Conservation (phyloP, 2,329 filamentous ascomycete genomes). For the Fusarium illudens region DNA sequence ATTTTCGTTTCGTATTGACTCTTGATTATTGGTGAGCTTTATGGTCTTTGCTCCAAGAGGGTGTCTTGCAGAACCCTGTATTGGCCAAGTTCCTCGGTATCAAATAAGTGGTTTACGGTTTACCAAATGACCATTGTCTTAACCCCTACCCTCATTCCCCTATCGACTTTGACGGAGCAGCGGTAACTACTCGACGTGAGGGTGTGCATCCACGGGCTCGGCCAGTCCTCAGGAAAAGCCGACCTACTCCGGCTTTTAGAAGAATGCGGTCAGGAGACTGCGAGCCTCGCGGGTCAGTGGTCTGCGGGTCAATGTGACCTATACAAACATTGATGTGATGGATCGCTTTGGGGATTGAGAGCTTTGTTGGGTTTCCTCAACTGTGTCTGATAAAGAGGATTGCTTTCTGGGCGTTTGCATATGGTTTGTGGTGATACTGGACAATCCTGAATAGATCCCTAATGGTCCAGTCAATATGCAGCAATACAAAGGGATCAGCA, state of each 20-base stretch:
- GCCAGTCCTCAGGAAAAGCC: neutral
- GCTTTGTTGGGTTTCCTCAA: too few relatives aligned
- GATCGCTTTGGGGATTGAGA: too few relatives aligned
- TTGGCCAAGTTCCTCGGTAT: neutral
- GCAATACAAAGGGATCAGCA: neutral
- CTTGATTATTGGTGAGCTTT: neutral
- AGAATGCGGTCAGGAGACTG: neutral
- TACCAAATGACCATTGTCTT: neutral
- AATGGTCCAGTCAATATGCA: neutral
- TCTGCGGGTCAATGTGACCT: too few relatives aligned
- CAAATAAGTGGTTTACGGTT: neutral
- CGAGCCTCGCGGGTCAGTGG: too few relatives aligned
- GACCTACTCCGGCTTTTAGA: neutral
- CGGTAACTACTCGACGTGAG: neutral
- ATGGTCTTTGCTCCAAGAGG: neutral
- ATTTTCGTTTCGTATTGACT: constrained; percentile 5
- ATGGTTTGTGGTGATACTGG: neutral
- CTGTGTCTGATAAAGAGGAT: too few relatives aligned
- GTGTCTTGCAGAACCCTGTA: neutral
- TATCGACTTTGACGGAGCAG: neutral
- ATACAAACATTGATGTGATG: too few relatives aligned
- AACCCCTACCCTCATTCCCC: neutral
- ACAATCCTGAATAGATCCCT: neutral
- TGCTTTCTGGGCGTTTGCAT: neutral
- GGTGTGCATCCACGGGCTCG: neutral